phyloP scores from a whole-genome alignment of 345 rosid species.

The Populus simonii region DNA sequence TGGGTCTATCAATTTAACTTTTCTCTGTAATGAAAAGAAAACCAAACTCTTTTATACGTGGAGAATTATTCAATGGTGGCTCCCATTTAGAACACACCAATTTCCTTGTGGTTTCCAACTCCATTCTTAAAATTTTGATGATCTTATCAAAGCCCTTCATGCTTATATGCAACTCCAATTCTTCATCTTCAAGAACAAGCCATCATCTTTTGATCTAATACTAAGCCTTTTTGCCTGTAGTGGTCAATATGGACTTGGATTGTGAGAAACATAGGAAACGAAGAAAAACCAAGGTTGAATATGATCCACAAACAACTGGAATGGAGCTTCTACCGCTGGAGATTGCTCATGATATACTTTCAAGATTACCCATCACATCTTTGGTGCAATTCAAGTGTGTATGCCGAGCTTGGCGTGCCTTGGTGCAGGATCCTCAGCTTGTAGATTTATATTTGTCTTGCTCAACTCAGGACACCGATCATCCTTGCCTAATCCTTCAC shows the following conservation, averaged over 20 bases:
- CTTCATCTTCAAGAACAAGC: not conserved
- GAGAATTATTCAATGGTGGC: slow-evolving; percentile 38
- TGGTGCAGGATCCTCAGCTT: slow-evolving; percentile 29
- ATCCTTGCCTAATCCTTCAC: slow-evolving; percentile 44
- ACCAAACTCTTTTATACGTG: not conserved
- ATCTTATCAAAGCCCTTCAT: slow-evolving; percentile 24
- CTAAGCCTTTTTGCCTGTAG: not conserved
- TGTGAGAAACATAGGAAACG: slow-evolving; percentile 19
- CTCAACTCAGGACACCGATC: slow-evolving; percentile 15
- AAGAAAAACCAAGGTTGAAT: slow-evolving; percentile 22
- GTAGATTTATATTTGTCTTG: slow-evolving; percentile 4
- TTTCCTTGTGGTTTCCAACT: slow-evolving; percentile 40
- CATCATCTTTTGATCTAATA: slow-evolving; percentile 8
- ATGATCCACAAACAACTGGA: slow-evolving; percentile 14
- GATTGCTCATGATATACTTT: slow-evolving; percentile 54
- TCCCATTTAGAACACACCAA: slow-evolving; percentile 21
- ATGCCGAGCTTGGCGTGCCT: slow-evolving; percentile 35
- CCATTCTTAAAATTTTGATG: slow-evolving; percentile 10
- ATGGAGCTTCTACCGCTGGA: slow-evolving; percentile 61
- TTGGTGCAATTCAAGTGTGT: slow-evolving; percentile 37
- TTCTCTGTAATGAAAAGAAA: not conserved
- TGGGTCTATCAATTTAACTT: slow-evolving; percentile 14
- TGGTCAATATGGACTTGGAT: slow-evolving; percentile 30
- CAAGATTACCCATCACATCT: slow-evolving; percentile 51
- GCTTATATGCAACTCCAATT: slow-evolving; percentile 23